Base-by-base conservation (phyloP, 139 green algal species). In the Chlorokybus atmophyticus region DNA sequence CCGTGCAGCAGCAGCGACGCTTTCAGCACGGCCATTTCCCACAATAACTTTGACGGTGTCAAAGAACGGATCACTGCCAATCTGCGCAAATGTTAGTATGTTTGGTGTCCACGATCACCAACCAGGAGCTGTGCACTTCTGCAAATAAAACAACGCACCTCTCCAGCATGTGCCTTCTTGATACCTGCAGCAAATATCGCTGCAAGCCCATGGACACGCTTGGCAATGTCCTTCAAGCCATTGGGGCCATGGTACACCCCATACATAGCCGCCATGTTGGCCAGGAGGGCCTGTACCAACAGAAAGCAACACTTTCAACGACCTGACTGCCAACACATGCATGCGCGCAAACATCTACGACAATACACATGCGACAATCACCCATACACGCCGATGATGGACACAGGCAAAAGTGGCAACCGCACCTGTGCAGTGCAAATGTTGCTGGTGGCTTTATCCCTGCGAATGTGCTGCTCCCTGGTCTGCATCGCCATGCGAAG, bases 401-500 rank as follows among this genome's bases (percentile, higher is more conserved):
- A n/a, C n/a, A n/a, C n/a, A n/a, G n/a, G n/a, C n/a, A n/a, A n/a
- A n/a, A n/a, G n/a, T n/a, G n/a, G 38, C 38, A 14, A 29, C 61
- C 60, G 10, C 25, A 70, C 62, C 69, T 81, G 74, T 24, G 91
- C 91, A 2, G 91, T 99, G 76, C 91, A 99, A 73, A 99, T 99
- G 84, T 99, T 99, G 70, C 79, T 93, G 42, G 91, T 99, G 32
- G 91, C 91, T 81, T 99, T 99, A 80, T 99, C 91, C n/a, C 91
- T 79, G 53, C 91, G 76, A 74, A 99, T 99, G 82, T 99, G 91
- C 82, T 99, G 91, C 83, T 99, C 91, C 21, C 91, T 77, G 31
- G 91, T 99, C 79, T 98, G 85, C 90, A 97, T 97, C 29, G 91
- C 91, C 91, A 99, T 99, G 62, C 91, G 85, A 67, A 98, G 78